phyloP scores from a whole-genome alignment of 2,329 filamentous ascomycete genomes.

The Colletotrichum sp. region DNA sequence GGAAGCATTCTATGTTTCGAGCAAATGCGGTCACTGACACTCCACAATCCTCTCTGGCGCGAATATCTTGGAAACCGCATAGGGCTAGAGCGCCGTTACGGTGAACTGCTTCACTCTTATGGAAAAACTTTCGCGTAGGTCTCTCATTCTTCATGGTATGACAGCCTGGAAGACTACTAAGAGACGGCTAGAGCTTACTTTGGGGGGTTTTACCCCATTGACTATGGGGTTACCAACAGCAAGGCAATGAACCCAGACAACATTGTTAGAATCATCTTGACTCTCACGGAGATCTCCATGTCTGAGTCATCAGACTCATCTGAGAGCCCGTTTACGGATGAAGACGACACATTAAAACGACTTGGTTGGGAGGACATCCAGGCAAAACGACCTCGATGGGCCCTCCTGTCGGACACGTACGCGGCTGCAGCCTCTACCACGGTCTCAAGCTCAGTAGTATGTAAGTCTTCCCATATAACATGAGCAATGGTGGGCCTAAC shows the following conservation, averaged over 20 bases:
- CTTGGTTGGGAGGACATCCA: constrained; percentile 26
- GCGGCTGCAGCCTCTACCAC: constrained; percentile 23
- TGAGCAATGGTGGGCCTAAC: neutral
- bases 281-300: constrained; percentile 18
- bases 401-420: constrained; percentile 25
- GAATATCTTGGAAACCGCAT: constrained; percentile 25
- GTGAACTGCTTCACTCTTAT: constrained; percentile 23
- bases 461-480: neutral
- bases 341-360: constrained; percentile 20
- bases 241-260: constrained; percentile 23
- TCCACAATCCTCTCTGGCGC: constrained; percentile 24
- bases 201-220: constrained; percentile 24
- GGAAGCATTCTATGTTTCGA: constrained; percentile 26
- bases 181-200: constrained; percentile 17
- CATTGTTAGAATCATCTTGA: constrained; percentile 25
- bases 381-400: constrained; percentile 23
- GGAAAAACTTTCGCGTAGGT: constrained; percentile 21
- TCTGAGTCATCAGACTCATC: constrained; percentile 22
- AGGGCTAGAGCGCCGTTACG: constrained; percentile 25
- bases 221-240: constrained; percentile 21
- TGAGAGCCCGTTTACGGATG: constrained; percentile 16
- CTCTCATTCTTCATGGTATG: fast-evolving
- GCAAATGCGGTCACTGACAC: constrained; percentile 22
- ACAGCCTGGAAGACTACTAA: neutral
- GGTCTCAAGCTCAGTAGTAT: constrained; percentile 21